phyloP scores from a whole-genome alignment of 495 filamentous ascomycete species.

The Neurospora cerealis region DNA sequence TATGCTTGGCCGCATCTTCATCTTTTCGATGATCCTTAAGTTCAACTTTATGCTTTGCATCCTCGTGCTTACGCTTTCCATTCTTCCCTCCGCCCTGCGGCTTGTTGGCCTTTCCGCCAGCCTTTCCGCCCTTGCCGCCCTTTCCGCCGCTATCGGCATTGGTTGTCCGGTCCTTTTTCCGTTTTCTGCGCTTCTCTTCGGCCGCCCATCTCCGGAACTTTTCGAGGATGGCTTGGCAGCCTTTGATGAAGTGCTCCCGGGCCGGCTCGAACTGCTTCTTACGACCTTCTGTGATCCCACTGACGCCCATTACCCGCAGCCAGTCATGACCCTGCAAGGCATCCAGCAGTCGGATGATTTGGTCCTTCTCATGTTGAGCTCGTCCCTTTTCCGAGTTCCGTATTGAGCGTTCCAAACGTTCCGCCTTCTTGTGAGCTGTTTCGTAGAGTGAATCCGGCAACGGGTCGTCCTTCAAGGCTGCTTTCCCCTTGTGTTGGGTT shows the following conservation, averaged over 20 bases:
- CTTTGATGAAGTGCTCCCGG: slow-evolving; percentile 68
- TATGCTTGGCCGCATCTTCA: slow-evolving; percentile 15
- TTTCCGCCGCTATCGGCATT: slow-evolving; percentile 37
- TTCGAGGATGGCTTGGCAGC: slow-evolving; percentile 67
- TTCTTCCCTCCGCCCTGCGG: slow-evolving; percentile 5
- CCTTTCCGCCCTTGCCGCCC: slow-evolving; percentile 20
- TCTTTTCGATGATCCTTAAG: slow-evolving; percentile 14
- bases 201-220: slow-evolving; percentile 85
- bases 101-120: slow-evolving; percentile 18
- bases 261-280: slow-evolving; percentile 82
- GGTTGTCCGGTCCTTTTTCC: slow-evolving; percentile 51
- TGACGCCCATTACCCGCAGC: slow-evolving; percentile 89
- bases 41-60: slow-evolving; percentile 11
- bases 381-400: slow-evolving; percentile 89
- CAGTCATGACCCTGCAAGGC: slow-evolving; percentile 86
- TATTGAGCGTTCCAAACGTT: slow-evolving; percentile 83
- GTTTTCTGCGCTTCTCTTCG: slow-evolving; percentile 74
- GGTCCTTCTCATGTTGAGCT: slow-evolving; percentile 83
- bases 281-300: slow-evolving; percentile 68
- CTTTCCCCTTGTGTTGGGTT: slow-evolving; percentile 20
- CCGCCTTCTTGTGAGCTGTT: slow-evolving; percentile 62
- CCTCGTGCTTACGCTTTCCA: slow-evolving; percentile 22
- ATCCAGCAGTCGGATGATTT: slow-evolving; percentile 76
- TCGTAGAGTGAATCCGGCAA: slow-evolving; percentile 59
- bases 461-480: slow-evolving; percentile 47